These are phyloP conservation scores for Xylariaceae sp. DNA, from an alignment of 2,329 filamentous ascomycete genomes.

Conservation along the genomic window DNA sequence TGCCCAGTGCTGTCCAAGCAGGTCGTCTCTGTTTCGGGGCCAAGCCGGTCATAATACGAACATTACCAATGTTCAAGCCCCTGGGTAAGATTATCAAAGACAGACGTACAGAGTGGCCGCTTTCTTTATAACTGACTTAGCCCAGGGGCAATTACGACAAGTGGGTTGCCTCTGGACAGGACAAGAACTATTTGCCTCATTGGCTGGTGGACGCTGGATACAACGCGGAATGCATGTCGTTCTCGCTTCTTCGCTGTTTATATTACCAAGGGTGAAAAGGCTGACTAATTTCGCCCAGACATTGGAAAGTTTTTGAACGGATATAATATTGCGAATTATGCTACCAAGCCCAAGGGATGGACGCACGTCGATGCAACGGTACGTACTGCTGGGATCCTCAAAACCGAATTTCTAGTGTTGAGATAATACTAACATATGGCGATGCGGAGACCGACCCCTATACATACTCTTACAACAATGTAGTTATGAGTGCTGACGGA, in stretches of 20 bases:
- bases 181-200: constrained; percentile 25
- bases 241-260: background rate
- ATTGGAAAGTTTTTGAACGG: constrained; percentile 26
- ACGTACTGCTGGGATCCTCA: background rate
- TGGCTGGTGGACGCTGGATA: constrained; percentile 28
- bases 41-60: constrained; percentile 39
- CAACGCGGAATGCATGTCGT: constrained; percentile 19
- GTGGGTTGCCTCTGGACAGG: constrained; percentile 19
- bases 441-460: constrained; percentile 12
- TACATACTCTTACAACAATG: background rate
- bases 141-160: constrained; percentile 29
- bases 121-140: background rate
- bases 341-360: constrained; percentile 16
- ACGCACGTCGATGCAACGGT: constrained; percentile 10
- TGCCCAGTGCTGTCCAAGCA: constrained; percentile 38
- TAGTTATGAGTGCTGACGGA: background rate
- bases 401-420: background rate
- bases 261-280: background rate
- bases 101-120: background rate
- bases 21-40: constrained; percentile 34
- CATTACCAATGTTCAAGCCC: constrained; percentile 29
- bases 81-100: background rate
- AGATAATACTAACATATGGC: background rate
- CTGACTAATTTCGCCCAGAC: constrained; percentile 5
- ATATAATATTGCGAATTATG: constrained; percentile 12